A percentile compares a stretch with the other conserved stretches of the same genome.
These are phyloP conservation scores for Colletotrichum sojae DNA, from an alignment of 2,329 filamentous ascomycete genomes.

Conservation along the genomic window DNA sequence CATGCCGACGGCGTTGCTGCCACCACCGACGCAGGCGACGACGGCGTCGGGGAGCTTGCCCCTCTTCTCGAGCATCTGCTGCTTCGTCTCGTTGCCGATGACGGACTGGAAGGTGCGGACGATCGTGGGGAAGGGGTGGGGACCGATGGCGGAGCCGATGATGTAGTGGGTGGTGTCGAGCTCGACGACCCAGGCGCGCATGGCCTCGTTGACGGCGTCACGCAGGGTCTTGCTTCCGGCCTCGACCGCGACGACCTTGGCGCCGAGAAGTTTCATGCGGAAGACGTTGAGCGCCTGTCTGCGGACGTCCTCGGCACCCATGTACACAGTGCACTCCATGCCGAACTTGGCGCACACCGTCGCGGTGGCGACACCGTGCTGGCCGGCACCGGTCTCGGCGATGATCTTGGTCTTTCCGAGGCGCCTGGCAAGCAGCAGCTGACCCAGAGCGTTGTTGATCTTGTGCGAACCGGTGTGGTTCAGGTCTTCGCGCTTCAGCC, in stretches of 20 bases:
- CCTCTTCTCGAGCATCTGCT: slow-evolving; percentile 87
- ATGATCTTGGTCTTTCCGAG: slow-evolving; percentile 98
- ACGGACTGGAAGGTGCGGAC: slow-evolving; percentile 98
- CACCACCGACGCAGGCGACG: slow-evolving; percentile 95
- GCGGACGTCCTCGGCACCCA: slow-evolving; percentile 97
- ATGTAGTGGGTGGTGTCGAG: slow-evolving; percentile 98
- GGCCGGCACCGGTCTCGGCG: slow-evolving; percentile 95
- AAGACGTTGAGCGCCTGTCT: slow-evolving; percentile 98
- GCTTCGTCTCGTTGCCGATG: slow-evolving; percentile 94
- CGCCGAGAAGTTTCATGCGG: slow-evolving; percentile 96
- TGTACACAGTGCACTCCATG: slow-evolving; percentile 98
- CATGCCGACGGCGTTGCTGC: slow-evolving; percentile 96
- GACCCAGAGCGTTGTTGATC: slow-evolving; percentile 98
- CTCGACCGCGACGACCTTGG: slow-evolving; percentile 92
- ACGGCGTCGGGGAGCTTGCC: slow-evolving; percentile 96
- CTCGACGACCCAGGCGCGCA: slow-evolving; percentile 93
- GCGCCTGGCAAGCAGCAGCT: slow-evolving; percentile 87
- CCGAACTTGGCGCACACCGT: slow-evolving; percentile 98
- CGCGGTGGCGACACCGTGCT: slow-evolving; percentile 97
- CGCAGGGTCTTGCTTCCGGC: slow-evolving; percentile 87
- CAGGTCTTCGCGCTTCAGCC: slow-evolving; percentile 96
- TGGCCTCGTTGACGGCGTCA: slow-evolving; percentile 94
- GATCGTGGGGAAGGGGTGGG: slow-evolving; percentile 97
- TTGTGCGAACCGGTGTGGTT: slow-evolving; percentile 99
- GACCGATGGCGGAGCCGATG: slow-evolving; percentile 96